Conservation (phyloP, 1,284 basidiomycete species). For the Naganishia sp. region DNA sequence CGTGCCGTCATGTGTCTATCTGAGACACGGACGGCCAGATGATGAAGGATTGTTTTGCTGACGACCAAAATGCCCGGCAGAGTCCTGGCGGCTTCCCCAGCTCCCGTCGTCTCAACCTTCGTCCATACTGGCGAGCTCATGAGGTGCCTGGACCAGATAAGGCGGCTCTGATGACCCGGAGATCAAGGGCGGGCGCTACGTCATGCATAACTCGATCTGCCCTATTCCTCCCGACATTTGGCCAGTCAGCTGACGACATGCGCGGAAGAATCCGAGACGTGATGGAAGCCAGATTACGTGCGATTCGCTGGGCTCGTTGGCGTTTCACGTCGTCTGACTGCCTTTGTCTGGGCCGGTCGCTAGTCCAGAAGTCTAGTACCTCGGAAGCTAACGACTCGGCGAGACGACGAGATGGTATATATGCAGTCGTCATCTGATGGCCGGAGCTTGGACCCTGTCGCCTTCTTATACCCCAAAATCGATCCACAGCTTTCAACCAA, state of each 20-base stretch:
- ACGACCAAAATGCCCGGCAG: too few relatives aligned
- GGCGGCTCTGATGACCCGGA: too few relatives aligned
- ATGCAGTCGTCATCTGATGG: background rate
- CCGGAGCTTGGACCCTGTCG: too few relatives aligned
- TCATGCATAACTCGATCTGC: too few relatives aligned
- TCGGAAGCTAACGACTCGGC: slow-evolving; percentile 7
- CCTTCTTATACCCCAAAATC: too few relatives aligned
- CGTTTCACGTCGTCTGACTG: background rate
- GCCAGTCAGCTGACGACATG: slow-evolving; percentile 15
- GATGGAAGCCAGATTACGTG: slow-evolving; percentile 3
- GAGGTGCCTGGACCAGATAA: too few relatives aligned
- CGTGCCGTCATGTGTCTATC: too few relatives aligned
- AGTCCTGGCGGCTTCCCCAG: too few relatives aligned
- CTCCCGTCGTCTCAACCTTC: too few relatives aligned
- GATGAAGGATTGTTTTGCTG: background rate
- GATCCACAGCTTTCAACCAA: background rate
- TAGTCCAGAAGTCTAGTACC: background rate
- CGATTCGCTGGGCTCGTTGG: background rate
- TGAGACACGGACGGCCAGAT: background rate
- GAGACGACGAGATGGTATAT: background rate
- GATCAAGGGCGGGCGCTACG: too few relatives aligned
- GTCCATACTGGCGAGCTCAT: too few relatives aligned
- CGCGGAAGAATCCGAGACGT: slow-evolving; percentile 2
- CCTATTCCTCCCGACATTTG: too few relatives aligned
- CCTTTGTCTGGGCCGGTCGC: background rate